Evolutionary conservation across 208 protist species (phyloP), one percentile per base, ranked within the genome.

Genomic region (Wallacemonas collosoma): DNA sequence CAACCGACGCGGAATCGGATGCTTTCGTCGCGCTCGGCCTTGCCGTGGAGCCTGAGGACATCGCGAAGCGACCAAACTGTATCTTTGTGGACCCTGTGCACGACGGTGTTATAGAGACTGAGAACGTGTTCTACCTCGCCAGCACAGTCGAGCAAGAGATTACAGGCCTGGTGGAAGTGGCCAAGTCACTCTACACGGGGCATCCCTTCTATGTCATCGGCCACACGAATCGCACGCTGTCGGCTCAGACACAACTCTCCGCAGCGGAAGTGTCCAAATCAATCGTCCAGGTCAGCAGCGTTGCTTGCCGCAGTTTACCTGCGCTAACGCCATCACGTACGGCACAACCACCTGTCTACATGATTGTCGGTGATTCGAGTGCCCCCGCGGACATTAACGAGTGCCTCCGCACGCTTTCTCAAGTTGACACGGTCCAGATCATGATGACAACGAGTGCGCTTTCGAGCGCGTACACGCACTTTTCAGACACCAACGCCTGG

Each of bases 71-170:
- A 26, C 26, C 26, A 26, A 41, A 65, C 38, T 36, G 40, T 35
- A 6, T 65, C 5, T 65, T 65, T 36, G 43, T 65, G 41, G n/a
- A 65, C 43, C 60, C 60, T 7, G 41, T 65, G 8, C 39, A 15
- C 11, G 57, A 63, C 39, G 57, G n/a, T 7, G 5, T 4, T 44
- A n/a, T 63, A 0, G 7, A 5, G 36, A 8, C n/a, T 9, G 17
- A 4, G 39, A 65, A 65, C n/a, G 38, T 17, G 41, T 11, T 65
- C 14, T 65, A 65, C 43, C 39, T 65, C 6, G 15, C 41, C 4
- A 38, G 41, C 8, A 65, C 60, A 17, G 8, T 38, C 3, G 60
- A 65, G 60, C 41, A 65, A n/a, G 60, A 65, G 40, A 50, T 65
- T 48, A 35, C 5, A 5, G 60, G 7, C 4, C n/a, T 65, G n/a